Percentiles rank a stretch among this genome's conserved stretches.
Conservation (phyloP, 2,329 filamentous ascomycete genomes). For the Colletotrichum sp. region DNA sequence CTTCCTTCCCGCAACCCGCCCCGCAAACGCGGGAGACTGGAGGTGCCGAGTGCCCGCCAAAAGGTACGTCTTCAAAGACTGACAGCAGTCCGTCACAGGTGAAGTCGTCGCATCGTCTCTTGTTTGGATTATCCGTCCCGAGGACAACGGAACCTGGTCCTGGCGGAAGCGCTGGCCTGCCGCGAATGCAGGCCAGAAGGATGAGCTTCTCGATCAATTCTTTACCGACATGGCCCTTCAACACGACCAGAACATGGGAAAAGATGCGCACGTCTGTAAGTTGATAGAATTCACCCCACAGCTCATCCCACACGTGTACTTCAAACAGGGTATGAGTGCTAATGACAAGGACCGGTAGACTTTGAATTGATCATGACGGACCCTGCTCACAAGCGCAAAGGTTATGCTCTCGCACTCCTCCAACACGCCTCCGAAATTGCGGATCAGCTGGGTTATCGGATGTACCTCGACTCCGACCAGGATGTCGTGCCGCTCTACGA, state of each 20-base stretch:
- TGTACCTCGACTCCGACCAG: constrained; percentile 23
- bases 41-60: background rate
- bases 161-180: constrained; percentile 18
- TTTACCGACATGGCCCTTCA: constrained; percentile 22
- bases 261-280: constrained; percentile 22
- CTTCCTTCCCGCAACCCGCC: background rate
- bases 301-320: background rate
- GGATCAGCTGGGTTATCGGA: constrained; percentile 13
- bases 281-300: background rate
- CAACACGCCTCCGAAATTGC: background rate
- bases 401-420: constrained; percentile 19
- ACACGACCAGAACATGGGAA: constrained; percentile 19
- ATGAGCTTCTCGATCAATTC: constrained; percentile 18
- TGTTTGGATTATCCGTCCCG: constrained; percentile 14
- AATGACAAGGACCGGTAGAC: constrained; percentile 3
- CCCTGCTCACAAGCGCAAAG: constrained; percentile 16
- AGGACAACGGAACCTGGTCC: constrained; percentile 13
- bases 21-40: background rate
- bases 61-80: background rate
- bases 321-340: background rate
- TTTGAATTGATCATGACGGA: constrained; percentile 23
- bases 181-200: constrained; percentile 9
- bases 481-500: constrained; percentile 18
- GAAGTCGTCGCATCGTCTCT: background rate
- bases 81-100: background rate